phyloP scores from a whole-genome alignment of 2,329 filamentous ascomycete genomes.

The Keithomyces neogunnii region DNA sequence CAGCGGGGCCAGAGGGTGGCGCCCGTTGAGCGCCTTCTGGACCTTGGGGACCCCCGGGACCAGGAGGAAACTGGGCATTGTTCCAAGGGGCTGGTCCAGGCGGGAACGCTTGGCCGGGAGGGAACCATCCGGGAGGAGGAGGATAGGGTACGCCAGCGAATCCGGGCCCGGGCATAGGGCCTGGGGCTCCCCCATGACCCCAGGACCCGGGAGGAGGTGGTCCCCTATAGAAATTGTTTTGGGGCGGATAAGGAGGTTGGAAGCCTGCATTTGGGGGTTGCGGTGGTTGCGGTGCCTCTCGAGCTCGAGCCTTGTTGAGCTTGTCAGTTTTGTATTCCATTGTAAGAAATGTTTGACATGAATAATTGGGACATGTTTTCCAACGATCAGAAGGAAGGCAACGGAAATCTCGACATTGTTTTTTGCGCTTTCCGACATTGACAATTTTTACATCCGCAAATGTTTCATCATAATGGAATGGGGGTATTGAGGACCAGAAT shows the following conservation, averaged over 20 bases:
- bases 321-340: constrained; percentile 13
- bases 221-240: constrained; percentile 38
- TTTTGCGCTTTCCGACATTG: constrained; percentile 85
- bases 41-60: constrained; percentile 47
- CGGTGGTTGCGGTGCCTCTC: constrained; percentile 25
- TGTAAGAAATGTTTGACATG: background rate
- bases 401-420: constrained; percentile 98
- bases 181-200: constrained; percentile 43
- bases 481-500: constrained; percentile 1
- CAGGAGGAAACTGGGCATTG: constrained; percentile 54
- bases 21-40: constrained; percentile 48
- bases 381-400: constrained; percentile 96
- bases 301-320: constrained; percentile 29
- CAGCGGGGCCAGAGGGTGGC: constrained; percentile 31
- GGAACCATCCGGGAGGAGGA: constrained; percentile 70
- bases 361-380: constrained; percentile 6
- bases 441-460: constrained; percentile 89
- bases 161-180: constrained; percentile 47
- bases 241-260: constrained; percentile 32
- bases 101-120: constrained; percentile 67
- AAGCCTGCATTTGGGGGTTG: constrained; percentile 27
- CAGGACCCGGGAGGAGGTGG: constrained; percentile 45
- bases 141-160: constrained; percentile 74
- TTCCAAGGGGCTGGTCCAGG: constrained; percentile 54
- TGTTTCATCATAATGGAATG: constrained; percentile 72